Percentiles rank a stretch among this genome's conserved stretches.
Evolutionary conservation across 2,329 filamentous ascomycete species (phyloP).

Genomic region (Boeremia exigua): DNA sequence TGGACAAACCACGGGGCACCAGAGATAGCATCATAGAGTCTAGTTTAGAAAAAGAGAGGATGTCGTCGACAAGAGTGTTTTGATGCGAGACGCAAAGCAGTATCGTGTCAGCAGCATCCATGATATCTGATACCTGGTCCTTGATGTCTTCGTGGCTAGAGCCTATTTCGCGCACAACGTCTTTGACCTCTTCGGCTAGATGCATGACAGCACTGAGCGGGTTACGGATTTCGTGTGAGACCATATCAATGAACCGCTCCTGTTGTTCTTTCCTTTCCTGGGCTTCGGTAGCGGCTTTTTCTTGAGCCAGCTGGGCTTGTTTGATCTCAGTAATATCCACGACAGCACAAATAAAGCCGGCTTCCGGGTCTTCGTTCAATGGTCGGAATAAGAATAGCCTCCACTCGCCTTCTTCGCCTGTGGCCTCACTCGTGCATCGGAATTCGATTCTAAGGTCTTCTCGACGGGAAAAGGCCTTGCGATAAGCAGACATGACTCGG

Average conservation of each 20-base stretch:
- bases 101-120: slow-evolving; percentile 49
- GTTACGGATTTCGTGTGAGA: slow-evolving; percentile 51
- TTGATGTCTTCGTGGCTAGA: slow-evolving; percentile 21
- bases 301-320: slow-evolving; percentile 50
- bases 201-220: slow-evolving; percentile 51
- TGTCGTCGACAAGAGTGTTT: slow-evolving; percentile 55
- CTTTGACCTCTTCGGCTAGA: slow-evolving; percentile 52
- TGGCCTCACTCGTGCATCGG: slow-evolving; percentile 45
- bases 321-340: slow-evolving; percentile 57
- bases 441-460: slow-evolving; percentile 53
- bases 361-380: slow-evolving; percentile 50
- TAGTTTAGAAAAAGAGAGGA: slow-evolving; percentile 56
- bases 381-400: slow-evolving; percentile 53
- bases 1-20: slow-evolving; percentile 35
- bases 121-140: slow-evolving; percentile 36
- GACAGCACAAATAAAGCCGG: slow-evolving; percentile 55
- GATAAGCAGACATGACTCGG: slow-evolving; percentile 53
- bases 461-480: slow-evolving; percentile 48
- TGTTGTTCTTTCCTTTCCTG: slow-evolving; percentile 54
- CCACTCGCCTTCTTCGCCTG: slow-evolving; percentile 45
- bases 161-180: slow-evolving; percentile 36
- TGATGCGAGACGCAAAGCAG: slow-evolving; percentile 54
- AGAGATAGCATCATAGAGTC: slow-evolving; percentile 54
- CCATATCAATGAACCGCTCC: slow-evolving; percentile 56
- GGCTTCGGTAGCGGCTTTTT: slow-evolving; percentile 52